phyloP scores from a whole-genome alignment of 2,329 filamentous ascomycete genomes.

The Xylaria digitata region DNA sequence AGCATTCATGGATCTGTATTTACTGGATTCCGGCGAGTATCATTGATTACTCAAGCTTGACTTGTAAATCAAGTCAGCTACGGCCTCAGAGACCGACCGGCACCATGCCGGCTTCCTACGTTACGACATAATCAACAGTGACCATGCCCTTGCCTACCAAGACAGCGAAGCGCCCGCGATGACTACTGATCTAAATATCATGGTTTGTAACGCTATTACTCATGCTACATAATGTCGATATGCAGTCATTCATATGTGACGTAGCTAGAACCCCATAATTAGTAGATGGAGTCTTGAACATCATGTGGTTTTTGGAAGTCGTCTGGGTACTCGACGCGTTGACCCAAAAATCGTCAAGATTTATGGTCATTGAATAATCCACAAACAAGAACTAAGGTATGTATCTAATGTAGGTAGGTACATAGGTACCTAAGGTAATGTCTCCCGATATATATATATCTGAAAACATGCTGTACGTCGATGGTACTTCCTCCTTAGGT shows the following conservation, averaged over 20 bases:
- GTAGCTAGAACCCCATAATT: background rate
- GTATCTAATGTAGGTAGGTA: no score
- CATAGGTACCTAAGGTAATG: no score
- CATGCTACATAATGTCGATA: background rate
- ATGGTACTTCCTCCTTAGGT: no score
- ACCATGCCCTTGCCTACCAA: conserved; percentile 34
- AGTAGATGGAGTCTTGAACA: background rate
- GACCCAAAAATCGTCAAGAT: no score
- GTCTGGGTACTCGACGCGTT: no score
- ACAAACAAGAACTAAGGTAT: no score
- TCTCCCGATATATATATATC: no score
- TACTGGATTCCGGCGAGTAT: conserved; percentile 56
- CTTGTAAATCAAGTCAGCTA: conserved; percentile 68
- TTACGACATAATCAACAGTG: conserved; percentile 43
- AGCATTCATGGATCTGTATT: conserved; percentile 55
- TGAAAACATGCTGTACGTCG: no score
- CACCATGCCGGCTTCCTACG: conserved; percentile 68
- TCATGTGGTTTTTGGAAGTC: background rate
- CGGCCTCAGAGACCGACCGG: conserved; percentile 81
- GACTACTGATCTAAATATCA: background rate
- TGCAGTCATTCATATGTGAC: background rate
- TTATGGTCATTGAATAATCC: no score
- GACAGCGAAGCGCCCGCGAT: conserved; percentile 26
- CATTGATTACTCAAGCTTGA: conserved; percentile 63
- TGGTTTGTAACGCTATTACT: background rate